Evolutionary conservation across 2,329 filamentous ascomycete species (phyloP).

Genomic region (Myriosclerotinia curreyana): DNA sequence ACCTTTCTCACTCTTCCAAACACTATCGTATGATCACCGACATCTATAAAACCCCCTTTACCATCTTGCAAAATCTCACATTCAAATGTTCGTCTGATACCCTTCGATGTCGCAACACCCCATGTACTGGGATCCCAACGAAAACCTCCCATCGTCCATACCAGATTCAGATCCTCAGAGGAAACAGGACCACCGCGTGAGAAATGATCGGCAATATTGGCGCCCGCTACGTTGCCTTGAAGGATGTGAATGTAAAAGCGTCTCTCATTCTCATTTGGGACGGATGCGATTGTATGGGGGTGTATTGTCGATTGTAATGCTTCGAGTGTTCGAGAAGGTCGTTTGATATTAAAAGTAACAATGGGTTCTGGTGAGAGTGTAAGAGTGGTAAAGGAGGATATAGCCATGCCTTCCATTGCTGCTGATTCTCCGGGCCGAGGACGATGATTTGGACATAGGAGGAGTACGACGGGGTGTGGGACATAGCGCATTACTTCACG

Average conservation of each 20-base stretch:
- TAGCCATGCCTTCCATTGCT: constrained; percentile 34
- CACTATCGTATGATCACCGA: constrained; percentile 37
- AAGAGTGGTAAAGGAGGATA: constrained; percentile 40
- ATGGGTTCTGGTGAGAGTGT: constrained; percentile 36
- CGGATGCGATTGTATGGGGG: constrained; percentile 21
- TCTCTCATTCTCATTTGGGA: background rate
- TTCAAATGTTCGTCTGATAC: constrained; percentile 24
- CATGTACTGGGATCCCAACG: too few species aligned
- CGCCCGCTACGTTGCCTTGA: constrained; percentile 25
- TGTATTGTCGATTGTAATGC: constrained; percentile 28
- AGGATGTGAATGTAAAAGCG: constrained; percentile 16
- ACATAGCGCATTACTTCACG: constrained; percentile 36
- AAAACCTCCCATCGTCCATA: background rate
- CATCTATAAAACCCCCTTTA: constrained; percentile 24
- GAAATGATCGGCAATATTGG: constrained; percentile 33
- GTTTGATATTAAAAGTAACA: constrained; percentile 39
- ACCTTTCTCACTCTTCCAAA: constrained; percentile 32
- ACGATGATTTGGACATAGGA: constrained; percentile 28
- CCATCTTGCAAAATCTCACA: constrained; percentile 28
- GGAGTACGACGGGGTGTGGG: constrained; percentile 36
- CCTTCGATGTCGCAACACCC: background rate
- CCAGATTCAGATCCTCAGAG: background rate
- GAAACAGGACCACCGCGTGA: constrained; percentile 27
- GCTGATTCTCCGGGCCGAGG: background rate
- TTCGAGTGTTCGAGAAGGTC: constrained; percentile 35